Conservation (phyloP, 1,284 basidiomycete species). For the Ceratobasidium sp. region DNA sequence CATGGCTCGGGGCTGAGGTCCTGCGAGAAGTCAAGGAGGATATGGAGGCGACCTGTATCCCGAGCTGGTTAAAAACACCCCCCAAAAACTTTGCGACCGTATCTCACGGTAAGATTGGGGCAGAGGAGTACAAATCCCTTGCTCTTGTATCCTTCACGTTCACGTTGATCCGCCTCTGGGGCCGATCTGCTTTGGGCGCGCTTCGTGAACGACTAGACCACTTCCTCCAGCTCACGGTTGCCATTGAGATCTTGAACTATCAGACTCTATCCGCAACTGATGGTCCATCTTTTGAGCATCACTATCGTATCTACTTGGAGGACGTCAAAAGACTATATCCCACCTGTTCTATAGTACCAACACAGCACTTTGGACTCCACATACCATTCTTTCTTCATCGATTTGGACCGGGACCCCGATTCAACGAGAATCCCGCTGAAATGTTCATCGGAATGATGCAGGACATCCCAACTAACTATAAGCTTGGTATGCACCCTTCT, state of each 20-base stretch:
- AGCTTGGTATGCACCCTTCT: background rate
- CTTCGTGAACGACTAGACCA: background rate
- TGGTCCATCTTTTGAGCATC: background rate
- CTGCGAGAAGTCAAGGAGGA: constrained; percentile 24
- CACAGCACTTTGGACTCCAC: background rate
- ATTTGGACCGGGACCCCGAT: background rate
- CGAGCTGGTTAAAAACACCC: constrained; percentile 37
- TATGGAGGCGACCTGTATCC: constrained; percentile 25
- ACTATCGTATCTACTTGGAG: background rate
- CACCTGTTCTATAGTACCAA: background rate
- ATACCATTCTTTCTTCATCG: background rate
- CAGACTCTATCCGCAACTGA: background rate
- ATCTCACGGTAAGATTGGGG: constrained; percentile 44
- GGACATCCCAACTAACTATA: background rate
- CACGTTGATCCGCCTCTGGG: constrained; percentile 44
- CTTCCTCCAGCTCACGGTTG: background rate
- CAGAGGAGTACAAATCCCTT: constrained; percentile 48
- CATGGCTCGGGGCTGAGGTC: background rate
- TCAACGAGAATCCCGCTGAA: background rate
- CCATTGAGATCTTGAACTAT: background rate
- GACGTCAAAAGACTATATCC: background rate
- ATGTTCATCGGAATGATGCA: constrained; percentile 3
- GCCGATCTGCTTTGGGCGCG: too few relatives aligned
- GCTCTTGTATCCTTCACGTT: constrained; percentile 46
- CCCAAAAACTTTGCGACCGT: constrained; percentile 40